Base-by-base conservation (phyloP, 2,329 filamentous ascomycete genomes). In the Grosmannia serpens region DNA sequence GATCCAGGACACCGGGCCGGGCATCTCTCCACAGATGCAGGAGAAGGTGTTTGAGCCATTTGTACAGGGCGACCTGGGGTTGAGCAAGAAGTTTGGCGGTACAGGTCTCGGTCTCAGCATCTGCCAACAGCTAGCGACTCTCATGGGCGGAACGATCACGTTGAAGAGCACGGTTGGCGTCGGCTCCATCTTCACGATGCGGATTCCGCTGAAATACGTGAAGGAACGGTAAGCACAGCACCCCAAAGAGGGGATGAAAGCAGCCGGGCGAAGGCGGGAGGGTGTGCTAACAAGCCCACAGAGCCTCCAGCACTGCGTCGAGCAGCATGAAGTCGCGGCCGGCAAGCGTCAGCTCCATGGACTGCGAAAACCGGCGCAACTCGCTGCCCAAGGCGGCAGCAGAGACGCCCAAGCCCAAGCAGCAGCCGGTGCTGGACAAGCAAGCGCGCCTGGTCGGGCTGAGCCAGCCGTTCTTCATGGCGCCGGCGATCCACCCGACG, bases 11-110 rank as follows among this genome's bases (percentile, higher is more conserved):
- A 92, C 86, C 0, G 91, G 91, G 0, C 91, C 90, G 0, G 91
- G 91, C 31, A 95, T 96, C 58, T 83, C 89, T 0, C 81, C 85
- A 8, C 75, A 86, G 62, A 82, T 95, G 70, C 89, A 91, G 65
- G 77, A 88, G 59, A 86, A 86, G 64, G 89, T 96, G 11, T 96
- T 96, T 68, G 91, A 96, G 69, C 91, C 91, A 0, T 96, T 96
- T 67, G 88, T 96, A 0, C 91, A 96, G 70, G 91, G 88, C n/a
- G 91, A 96, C 67, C 74, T 94, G 1, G 88, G 90, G 1, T 74
- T 96, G 20, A 95, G 88, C 74, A 95, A 90, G 70, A 94, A 94
- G 67, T 95, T 86, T 67, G 90, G 90, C 22, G 91, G 91, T 20
- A 96, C 91, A 1, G 91, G 91, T 4, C 75, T 96, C 1, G 91